Conservation (phyloP, 352 stramenopile genomes). For the Phytophthora cryptogea region DNA sequence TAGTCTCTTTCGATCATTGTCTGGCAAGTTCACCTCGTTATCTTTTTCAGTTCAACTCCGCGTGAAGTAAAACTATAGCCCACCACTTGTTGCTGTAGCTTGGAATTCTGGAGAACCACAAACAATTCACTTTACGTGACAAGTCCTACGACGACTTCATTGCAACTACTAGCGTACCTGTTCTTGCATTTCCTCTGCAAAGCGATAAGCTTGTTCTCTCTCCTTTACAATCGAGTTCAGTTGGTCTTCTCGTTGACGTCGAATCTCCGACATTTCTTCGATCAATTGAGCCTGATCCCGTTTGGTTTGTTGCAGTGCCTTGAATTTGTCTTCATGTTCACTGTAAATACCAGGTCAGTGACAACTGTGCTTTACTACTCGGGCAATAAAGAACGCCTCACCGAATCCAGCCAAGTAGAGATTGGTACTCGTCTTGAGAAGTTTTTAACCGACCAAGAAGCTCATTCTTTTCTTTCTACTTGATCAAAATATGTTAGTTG, state of each 20-base stretch:
- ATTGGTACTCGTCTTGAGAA: constrained; percentile 42
- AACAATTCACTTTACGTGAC: background rate
- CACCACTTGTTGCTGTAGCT: constrained; percentile 35
- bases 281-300: constrained; percentile 48
- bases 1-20: constrained; percentile 35
- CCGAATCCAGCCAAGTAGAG: constrained; percentile 38
- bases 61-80: background rate
- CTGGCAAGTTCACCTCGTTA: constrained; percentile 18
- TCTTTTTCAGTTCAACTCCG: background rate
- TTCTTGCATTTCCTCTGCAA: constrained; percentile 28
- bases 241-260: constrained; percentile 33
- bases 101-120: constrained; percentile 24
- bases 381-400: constrained; percentile 3
- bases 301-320: constrained; percentile 33
- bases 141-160: background rate
- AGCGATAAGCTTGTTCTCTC: constrained; percentile 27
- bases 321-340: constrained; percentile 49
- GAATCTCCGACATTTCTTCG: constrained; percentile 34
- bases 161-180: constrained; percentile 21
- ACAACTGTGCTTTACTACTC: background rate
- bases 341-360: constrained; percentile 16
- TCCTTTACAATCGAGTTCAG: constrained; percentile 21
- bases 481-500: background rate
- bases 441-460: constrained; percentile 34
- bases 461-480: constrained; percentile 28